Evolutionary conservation across 441 rosid genomes (phyloP).

Genomic region (Hura crepitans): DNA sequence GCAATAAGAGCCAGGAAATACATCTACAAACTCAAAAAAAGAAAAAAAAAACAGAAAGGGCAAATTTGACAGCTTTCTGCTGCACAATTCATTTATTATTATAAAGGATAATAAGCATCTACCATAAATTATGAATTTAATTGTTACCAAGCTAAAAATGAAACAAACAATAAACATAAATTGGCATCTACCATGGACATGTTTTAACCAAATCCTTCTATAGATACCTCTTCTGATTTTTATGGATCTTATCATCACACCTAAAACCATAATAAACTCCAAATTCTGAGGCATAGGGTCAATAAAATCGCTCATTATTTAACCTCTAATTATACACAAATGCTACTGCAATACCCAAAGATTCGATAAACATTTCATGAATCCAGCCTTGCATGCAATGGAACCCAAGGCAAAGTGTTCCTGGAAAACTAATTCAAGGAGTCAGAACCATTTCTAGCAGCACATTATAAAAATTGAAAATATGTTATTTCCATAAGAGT

Average conservation of each 20-base stretch:
- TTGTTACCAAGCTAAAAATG: not conserved
- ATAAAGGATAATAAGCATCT: not conserved
- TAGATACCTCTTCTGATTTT: not conserved
- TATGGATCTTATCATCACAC: not conserved
- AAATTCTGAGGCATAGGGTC: not conserved
- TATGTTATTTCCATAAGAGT: not conserved
- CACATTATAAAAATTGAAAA: not conserved
- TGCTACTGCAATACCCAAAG: not conserved
- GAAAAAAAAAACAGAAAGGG: not conserved
- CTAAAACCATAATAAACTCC: slow-evolving; percentile 9
- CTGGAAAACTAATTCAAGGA: not conserved
- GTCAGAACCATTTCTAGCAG: not conserved
- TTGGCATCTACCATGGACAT: slow-evolving; percentile 7
- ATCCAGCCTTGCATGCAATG: slow-evolving; percentile 5
- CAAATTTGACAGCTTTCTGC: not conserved
- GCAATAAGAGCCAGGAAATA: slow-evolving; percentile 7
- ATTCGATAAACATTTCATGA: slow-evolving; percentile 2
- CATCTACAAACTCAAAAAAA: not conserved
- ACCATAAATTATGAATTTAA: not conserved
- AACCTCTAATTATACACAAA: not conserved
- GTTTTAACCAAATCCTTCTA: not conserved
- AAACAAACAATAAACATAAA: not conserved
- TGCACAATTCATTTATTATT: no score
- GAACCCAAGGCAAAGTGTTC: not conserved
- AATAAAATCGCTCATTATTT: no score